These are phyloP conservation scores for Maudiozyma serrabonitensis DNA, from an alignment of 805 yeast genomes.

Conservation along the genomic window DNA sequence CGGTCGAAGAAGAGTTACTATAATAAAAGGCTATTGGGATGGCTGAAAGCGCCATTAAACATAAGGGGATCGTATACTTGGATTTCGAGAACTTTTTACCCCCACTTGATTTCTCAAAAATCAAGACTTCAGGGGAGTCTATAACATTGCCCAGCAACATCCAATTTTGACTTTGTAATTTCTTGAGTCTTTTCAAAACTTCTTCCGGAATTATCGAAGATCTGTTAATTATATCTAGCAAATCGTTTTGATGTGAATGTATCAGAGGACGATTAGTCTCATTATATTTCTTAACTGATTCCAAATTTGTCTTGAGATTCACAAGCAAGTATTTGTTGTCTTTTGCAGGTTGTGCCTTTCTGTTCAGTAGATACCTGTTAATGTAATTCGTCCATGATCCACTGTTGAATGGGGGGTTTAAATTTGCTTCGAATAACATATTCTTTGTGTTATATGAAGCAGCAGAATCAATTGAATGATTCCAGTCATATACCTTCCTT, in stretches of 20 bases:
- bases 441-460: conserved; percentile 9
- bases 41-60: too few species aligned
- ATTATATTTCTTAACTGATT: conserved; percentile 4
- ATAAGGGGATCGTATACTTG: not conserved
- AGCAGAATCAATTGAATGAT: conserved; percentile 4
- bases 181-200: conserved; percentile 13
- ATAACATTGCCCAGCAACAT: conserved; percentile 17
- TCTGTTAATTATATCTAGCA: conserved; percentile 21
- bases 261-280: conserved; percentile 8
- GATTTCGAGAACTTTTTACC: not conserved
- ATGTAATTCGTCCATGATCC: not conserved
- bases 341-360: not conserved
- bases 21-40: too few species aligned
- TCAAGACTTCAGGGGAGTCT: conserved; percentile 12
- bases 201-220: conserved; percentile 19
- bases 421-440: conserved; percentile 3
- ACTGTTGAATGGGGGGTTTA: not conserved
- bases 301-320: conserved; percentile 8
- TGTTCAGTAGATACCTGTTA: too few species aligned
- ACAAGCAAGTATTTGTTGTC: conserved; percentile 5
- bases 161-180: conserved; percentile 20
- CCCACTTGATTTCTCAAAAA: not conserved
- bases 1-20: too few species aligned
- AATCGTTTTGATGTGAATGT: conserved; percentile 17
- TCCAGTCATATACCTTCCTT: conserved; percentile 20